phyloP scores from a whole-genome alignment of 495 filamentous ascomycete genomes.

The Aspergillus leporis region DNA sequence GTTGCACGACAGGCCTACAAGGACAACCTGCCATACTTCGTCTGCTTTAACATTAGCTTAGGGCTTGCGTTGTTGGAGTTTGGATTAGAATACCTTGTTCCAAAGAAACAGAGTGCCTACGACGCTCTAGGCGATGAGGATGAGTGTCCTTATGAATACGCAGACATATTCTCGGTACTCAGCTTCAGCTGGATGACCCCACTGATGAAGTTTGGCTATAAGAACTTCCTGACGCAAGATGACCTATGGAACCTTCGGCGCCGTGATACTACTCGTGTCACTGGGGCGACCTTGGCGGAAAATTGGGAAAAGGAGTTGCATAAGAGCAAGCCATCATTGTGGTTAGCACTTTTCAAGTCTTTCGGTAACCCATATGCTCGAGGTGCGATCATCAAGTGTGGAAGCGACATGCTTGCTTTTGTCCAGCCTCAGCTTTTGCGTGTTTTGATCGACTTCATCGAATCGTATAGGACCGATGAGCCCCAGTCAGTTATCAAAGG shows the following conservation, averaged over 20 bases:
- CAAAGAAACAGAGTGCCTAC: conserved; percentile 84
- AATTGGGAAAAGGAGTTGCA: conserved; percentile 77
- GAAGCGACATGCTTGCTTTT: conserved; percentile 83
- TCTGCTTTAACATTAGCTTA: conserved; percentile 71
- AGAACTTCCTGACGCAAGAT: conserved; percentile 88
- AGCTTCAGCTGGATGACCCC: conserved; percentile 99
- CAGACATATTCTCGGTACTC: conserved; percentile 88
- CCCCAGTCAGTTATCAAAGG: conserved; percentile 81
- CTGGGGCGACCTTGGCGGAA: conserved; percentile 64
- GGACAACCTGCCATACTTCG: conserved; percentile 70
- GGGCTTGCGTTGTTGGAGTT: conserved; percentile 76
- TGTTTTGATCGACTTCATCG: conserved; percentile 80
- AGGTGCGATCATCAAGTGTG: conserved; percentile 79
- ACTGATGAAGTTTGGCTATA: conserved; percentile 94
- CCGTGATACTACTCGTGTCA: conserved; percentile 72
- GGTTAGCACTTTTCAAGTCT: conserved; percentile 82
- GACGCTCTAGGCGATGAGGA: conserved; percentile 82
- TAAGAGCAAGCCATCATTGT: conserved; percentile 79
- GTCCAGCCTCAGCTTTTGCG: conserved; percentile 89
- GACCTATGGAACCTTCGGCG: conserved; percentile 92
- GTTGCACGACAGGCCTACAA: conserved; percentile 72
- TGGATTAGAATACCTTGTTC: conserved; percentile 82
- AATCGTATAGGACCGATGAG: conserved; percentile 66
- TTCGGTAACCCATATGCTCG: conserved; percentile 82
- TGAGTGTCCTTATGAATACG: conserved; percentile 93